A percentile compares a stretch with the other conserved stretches of the same genome.
Evolutionary conservation across 2,329 filamentous ascomycete genomes (phyloP).

Genomic region (Cladosporium oxysporum): DNA sequence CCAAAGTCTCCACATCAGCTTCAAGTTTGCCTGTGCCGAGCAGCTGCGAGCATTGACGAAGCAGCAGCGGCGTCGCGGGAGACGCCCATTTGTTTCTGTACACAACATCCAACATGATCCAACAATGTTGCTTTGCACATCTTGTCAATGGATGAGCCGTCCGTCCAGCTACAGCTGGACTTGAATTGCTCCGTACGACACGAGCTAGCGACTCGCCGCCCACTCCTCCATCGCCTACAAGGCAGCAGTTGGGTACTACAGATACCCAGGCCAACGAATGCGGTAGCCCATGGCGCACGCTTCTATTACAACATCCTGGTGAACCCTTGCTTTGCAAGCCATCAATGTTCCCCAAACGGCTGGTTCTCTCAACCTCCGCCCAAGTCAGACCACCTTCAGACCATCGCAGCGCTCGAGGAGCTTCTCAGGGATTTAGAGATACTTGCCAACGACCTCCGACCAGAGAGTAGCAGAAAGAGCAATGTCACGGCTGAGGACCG

Average conservation of each 20-base stretch:
- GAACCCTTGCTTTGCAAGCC: constrained; percentile 63
- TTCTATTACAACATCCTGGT: constrained; percentile 65
- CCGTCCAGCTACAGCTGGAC: constrained; percentile 46
- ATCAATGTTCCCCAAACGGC: background rate
- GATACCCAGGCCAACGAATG: constrained; percentile 56
- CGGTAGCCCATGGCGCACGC: constrained; percentile 45
- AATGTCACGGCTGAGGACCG: background rate
- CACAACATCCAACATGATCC: background rate
- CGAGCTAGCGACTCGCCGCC: constrained; percentile 47
- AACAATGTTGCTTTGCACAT: constrained; percentile 7
- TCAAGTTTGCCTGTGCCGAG: constrained; percentile 1
- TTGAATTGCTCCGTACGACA: constrained; percentile 43
- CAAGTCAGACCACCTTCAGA: constrained; percentile 37
- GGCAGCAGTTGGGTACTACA: constrained; percentile 69
- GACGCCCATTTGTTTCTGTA: background rate
- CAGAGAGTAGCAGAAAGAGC: constrained; percentile 26
- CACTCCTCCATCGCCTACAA: constrained; percentile 65
- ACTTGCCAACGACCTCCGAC: constrained; percentile 35
- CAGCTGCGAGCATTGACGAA: constrained; percentile 10
- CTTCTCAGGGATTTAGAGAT: constrained; percentile 55
- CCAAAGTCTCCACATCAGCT: background rate
- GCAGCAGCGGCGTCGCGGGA: background rate
- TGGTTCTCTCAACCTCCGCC: constrained; percentile 4
- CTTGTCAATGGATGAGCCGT: constrained; percentile 31
- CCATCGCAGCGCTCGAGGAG: constrained; percentile 56